Base-by-base conservation (phyloP, 139 green algal species). In the Eudorina sp. region DNA sequence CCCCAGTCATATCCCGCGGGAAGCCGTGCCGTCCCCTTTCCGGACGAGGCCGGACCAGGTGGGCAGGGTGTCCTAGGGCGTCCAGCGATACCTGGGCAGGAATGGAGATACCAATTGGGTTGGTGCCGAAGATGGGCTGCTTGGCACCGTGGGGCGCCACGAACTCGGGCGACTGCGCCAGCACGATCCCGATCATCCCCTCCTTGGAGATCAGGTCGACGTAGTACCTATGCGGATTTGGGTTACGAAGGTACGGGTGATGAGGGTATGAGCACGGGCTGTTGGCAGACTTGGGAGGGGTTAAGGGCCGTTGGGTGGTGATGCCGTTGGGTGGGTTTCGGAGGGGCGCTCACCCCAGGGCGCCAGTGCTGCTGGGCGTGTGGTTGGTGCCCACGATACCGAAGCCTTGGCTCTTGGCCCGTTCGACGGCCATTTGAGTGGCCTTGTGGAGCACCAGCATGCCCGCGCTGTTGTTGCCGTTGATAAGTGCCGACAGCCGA, bases 61-160 rank as follows among this genome's bases (percentile, higher is more conserved):
- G n/a, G n/a, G n/a, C n/a, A n/a, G n/a, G n/a, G n/a, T n/a, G n/a
- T n/a, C n/a, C n/a, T n/a, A n/a, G n/a, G n/a, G n/a, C n/a, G n/a
- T n/a, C n/a, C n/a, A n/a, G n/a, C n/a, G n/a, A n/a, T 18, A 87
- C 81, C 81, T 87, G 55, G 14, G 79, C 40, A 16, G 94, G 94
- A 5, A 96, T 92, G 62, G 89, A 92, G 51, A 95, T 88, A n/a
- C 92, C 94, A 80, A 98, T 96, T 51, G 95, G 95, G 89, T 98
- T 97, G 77, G 95, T 98, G 48, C 95, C 95, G 88, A 97, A 97
- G 48, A 98, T 92, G 27, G 94, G 90, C 83, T 98, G 83, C 68
- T 94, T 95, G 31, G 94, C 76, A 3, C 95, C 95, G 45, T 95
- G 80, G 18, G 95, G 95, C 0, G 95, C 94, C 34, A 98, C 95